Evolutionary conservation across 179 eudicot genomes (phyloP).

Genomic region (Beta corolliflora): DNA sequence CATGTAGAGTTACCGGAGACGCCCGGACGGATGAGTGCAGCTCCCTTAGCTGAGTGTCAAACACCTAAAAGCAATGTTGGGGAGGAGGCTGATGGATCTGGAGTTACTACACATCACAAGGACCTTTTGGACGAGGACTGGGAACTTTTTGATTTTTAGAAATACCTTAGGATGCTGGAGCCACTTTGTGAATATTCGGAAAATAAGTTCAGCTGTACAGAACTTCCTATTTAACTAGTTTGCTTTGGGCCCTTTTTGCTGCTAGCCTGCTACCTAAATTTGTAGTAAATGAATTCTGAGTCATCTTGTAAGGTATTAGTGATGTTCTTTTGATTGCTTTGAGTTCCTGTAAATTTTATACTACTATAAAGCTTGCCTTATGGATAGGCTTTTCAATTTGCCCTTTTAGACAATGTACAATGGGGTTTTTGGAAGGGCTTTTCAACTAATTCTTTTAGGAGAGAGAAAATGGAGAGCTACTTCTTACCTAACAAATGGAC

Average conservation of each 20-base stretch:
- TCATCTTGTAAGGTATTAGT: background rate
- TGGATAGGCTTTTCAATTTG: no score
- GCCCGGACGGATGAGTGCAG: conserved; percentile 22
- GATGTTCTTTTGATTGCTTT: background rate
- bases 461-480: no score
- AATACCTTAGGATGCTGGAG: background rate
- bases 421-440: no score
- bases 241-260: background rate
- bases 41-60: conserved; percentile 28
- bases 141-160: conserved; percentile 37
- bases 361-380: no score
- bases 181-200: conserved; percentile 13
- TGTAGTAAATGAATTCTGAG: background rate
- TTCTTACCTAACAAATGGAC: no score
- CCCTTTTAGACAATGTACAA: no score
- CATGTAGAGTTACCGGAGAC: conserved; percentile 29
- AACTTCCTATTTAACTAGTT: background rate
- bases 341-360: background rate
- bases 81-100: conserved; percentile 10
- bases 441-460: no score
- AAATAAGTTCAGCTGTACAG: background rate
- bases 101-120: conserved; percentile 13
- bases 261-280: background rate
- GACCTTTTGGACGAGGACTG: conserved; percentile 38
- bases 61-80: conserved; percentile 25